Evolutionary conservation across 2,329 filamentous ascomycete genomes (phyloP).

Genomic region (Thyridium curvatum): DNA sequence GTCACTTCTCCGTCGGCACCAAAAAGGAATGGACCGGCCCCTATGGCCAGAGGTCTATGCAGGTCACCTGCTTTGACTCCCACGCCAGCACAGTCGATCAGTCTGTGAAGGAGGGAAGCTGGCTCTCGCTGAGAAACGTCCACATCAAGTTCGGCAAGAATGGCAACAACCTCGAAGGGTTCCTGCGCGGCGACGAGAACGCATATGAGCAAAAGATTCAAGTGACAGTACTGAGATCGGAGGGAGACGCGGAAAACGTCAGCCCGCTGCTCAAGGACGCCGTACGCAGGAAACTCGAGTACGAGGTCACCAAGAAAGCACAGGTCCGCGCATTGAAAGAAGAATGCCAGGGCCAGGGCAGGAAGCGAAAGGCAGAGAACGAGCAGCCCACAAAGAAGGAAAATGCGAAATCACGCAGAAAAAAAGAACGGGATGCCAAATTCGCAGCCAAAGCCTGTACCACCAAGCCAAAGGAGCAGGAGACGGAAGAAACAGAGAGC

Average conservation of each 20-base stretch:
- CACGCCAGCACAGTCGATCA: slow-evolving; percentile 55
- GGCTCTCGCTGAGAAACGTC: slow-evolving; percentile 66
- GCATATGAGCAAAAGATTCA: slow-evolving; percentile 10
- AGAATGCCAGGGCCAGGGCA: slow-evolving; percentile 20
- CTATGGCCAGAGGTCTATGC: slow-evolving; percentile 63
- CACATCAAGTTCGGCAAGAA: slow-evolving; percentile 55
- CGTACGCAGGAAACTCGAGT: slow-evolving; percentile 57
- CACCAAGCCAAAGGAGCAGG: background rate
- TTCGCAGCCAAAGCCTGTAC: slow-evolving; percentile 2
- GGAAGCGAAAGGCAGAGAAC: slow-evolving; percentile 27
- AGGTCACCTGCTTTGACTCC: slow-evolving; percentile 63
- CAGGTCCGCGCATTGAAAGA: slow-evolving; percentile 31
- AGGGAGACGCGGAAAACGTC: slow-evolving; percentile 31
- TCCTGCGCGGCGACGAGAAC: slow-evolving; percentile 54
- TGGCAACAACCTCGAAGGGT: slow-evolving; percentile 60
- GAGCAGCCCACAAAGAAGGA: slow-evolving; percentile 5
- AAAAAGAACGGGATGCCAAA: background rate
- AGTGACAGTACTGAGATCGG: slow-evolving; percentile 19
- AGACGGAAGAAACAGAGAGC: slow-evolving; percentile 10
- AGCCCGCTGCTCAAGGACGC: slow-evolving; percentile 49
- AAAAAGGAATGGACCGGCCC: slow-evolving; percentile 62
- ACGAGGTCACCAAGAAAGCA: slow-evolving; percentile 43
- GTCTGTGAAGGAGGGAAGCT: slow-evolving; percentile 53
- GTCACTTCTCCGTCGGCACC: slow-evolving; percentile 17
- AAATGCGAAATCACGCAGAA: slow-evolving; percentile 1